Evolutionary conservation across 176 grass and related monocot genomes (phyloP).

Genomic region (Aechmea fasciata): DNA sequence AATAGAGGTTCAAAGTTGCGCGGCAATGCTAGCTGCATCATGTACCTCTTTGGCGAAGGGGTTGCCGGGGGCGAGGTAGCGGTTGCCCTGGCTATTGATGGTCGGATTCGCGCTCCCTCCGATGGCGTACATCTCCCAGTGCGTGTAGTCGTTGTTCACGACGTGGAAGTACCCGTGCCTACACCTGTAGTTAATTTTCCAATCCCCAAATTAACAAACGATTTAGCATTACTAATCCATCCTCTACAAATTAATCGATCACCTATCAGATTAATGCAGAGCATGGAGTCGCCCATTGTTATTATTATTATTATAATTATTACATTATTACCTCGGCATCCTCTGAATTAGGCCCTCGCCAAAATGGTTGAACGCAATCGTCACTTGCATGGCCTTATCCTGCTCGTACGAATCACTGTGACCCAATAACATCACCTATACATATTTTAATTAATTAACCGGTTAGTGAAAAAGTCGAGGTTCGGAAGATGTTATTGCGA

Average conservation of each 20-base stretch:
- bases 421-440: slow-evolving; percentile 8
- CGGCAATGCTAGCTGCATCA: too few relatives aligned
- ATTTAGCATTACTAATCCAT: too few relatives aligned
- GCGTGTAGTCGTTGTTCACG: slow-evolving; percentile 42
- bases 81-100: slow-evolving; percentile 45
- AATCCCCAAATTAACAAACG: neutral
- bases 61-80: slow-evolving; percentile 28
- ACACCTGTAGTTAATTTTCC: slow-evolving; percentile 20
- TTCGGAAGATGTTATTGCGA: too few relatives aligned
- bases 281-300: too few relatives aligned
- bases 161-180: slow-evolving; percentile 43
- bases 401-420: slow-evolving; percentile 9
- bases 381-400: slow-evolving; percentile 10
- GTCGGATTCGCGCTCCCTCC: slow-evolving; percentile 36
- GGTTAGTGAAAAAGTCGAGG: too few relatives aligned
- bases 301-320: too few relatives aligned
- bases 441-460: too few relatives aligned
- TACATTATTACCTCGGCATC: slow-evolving; percentile 11
- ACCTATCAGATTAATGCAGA: too few relatives aligned
- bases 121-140: slow-evolving; percentile 44
- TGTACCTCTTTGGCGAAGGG: slow-evolving; percentile 35
- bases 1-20: too few relatives aligned
- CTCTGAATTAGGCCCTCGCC: slow-evolving; percentile 17
- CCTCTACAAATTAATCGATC: too few relatives aligned
- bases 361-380: slow-evolving; percentile 20